Conservation (phyloP, 768 basidiomycete genomes). For the Strobilomyces echinocephalus region DNA sequence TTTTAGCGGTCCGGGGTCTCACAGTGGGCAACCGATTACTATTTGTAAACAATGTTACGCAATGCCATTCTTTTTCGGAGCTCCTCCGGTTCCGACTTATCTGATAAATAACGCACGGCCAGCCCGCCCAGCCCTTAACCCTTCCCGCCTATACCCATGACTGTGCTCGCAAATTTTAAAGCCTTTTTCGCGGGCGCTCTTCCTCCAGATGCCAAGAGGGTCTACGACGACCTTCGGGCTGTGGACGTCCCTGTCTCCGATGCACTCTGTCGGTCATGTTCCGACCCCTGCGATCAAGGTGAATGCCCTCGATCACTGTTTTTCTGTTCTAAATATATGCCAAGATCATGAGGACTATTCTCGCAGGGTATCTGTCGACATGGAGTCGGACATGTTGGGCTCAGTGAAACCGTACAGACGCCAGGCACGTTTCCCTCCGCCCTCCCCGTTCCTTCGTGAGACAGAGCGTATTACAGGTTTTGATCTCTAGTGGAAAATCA, state of each 20-base stretch:
- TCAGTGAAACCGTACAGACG: slow-evolving; percentile 79
- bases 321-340: slow-evolving; percentile 18
- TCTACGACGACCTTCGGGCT: slow-evolving; percentile 49
- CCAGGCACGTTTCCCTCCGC: slow-evolving; percentile 45
- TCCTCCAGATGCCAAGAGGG: slow-evolving; percentile 33
- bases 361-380: slow-evolving; percentile 69
- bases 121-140: not conserved
- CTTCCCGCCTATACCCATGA: slow-evolving; percentile 14
- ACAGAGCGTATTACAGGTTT: slow-evolving; percentile 44
- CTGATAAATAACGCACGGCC: not conserved
- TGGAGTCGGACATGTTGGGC: slow-evolving; percentile 78
- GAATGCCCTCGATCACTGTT: slow-evolving; percentile 20
- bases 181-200: slow-evolving; percentile 13
- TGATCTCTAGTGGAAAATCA: slow-evolving; percentile 85
- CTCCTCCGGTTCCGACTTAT: not conserved
- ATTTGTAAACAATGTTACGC: not conserved
- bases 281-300: slow-evolving; percentile 76
- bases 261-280: slow-evolving; percentile 68
- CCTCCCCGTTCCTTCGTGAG: not conserved
- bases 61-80: not conserved
- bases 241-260: slow-evolving; percentile 60
- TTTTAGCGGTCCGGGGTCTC: not conserved
- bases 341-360: slow-evolving; percentile 74
- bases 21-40: not conserved
- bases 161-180: slow-evolving; percentile 24